These are phyloP conservation scores for Infundibulicybe gibba DNA, from an alignment of 768 basidiomycete genomes.

Conservation along the genomic window DNA sequence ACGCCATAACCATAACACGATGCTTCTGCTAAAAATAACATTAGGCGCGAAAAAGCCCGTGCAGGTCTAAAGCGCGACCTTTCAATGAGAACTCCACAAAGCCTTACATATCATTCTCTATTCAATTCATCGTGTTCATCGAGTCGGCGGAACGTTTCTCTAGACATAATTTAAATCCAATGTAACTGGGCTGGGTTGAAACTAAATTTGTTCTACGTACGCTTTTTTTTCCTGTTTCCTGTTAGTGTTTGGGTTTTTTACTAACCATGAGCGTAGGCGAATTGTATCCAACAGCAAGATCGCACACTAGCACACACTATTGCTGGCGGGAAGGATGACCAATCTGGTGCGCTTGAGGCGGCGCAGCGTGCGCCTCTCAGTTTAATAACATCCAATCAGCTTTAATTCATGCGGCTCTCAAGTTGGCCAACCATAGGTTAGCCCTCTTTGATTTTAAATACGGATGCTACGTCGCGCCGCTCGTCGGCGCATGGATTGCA, in stretches of 20 bases:
- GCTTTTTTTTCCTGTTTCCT: constrained; percentile 16
- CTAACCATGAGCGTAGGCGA: constrained; percentile 37
- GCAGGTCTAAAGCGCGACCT: too few relatives aligned
- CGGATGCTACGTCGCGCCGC: constrained; percentile 64
- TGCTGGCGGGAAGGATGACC: constrained; percentile 47
- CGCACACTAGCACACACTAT: constrained; percentile 65
- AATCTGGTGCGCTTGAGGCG: constrained; percentile 64
- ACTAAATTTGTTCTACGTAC: constrained; percentile 36
- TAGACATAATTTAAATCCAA: too few relatives aligned
- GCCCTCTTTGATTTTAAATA: not conserved
- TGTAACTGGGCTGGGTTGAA: too few relatives aligned
- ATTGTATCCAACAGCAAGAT: constrained; percentile 72
- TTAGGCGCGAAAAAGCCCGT: too few relatives aligned
- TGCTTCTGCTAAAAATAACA: too few relatives aligned
- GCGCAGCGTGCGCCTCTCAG: constrained; percentile 74
- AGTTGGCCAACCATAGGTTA: not conserved
- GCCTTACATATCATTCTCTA: too few relatives aligned
- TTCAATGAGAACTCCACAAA: too few relatives aligned
- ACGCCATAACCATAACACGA: too few relatives aligned
- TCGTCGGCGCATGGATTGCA: too few relatives aligned
- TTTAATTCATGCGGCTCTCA: constrained; percentile 42
- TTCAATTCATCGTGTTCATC: too few relatives aligned
- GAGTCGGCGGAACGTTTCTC: too few relatives aligned
- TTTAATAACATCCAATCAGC: constrained; percentile 65
- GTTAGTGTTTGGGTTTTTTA: not conserved